A percentile compares a stretch with the other conserved stretches of the same genome.
Evolutionary conservation across 257 asterid genomes (phyloP).

Genomic region (Paraleonurus japonicus): DNA sequence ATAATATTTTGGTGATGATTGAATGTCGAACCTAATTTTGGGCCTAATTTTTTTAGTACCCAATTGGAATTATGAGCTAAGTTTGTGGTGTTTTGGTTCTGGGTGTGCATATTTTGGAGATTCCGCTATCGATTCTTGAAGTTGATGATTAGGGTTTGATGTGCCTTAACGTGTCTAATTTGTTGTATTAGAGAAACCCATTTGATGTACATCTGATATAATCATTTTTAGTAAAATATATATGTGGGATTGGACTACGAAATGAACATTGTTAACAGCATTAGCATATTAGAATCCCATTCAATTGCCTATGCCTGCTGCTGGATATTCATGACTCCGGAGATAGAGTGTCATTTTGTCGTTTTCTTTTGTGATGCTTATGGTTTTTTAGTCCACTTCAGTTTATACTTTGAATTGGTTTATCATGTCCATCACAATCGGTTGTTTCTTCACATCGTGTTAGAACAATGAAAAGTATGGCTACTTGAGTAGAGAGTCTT

Average conservation of each 20-base stretch:
- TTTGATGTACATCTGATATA: constrained; percentile 5
- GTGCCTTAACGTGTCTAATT: constrained; percentile 15
- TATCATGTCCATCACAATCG: not conserved
- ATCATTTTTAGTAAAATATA: not conserved
- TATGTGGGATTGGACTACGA: not conserved
- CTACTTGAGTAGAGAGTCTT: not conserved
- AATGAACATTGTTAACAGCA: not conserved
- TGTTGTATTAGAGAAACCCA: not conserved
- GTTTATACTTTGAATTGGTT: not conserved
- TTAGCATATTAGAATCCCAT: not conserved
- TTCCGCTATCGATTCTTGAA: constrained; percentile 10
- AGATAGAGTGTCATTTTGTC: not conserved
- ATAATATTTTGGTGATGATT: constrained; percentile 17
- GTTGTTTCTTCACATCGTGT: not conserved
- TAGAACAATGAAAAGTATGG: not conserved
- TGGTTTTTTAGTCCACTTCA: not conserved
- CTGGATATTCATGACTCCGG: not conserved
- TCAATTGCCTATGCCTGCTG: not conserved
- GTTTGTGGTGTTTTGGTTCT: constrained; percentile 19
- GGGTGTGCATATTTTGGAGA: not conserved
- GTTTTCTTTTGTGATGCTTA: not conserved
- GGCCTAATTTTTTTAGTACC: constrained; percentile 12
- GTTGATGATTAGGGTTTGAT: constrained; percentile 26
- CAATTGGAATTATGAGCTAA: constrained; percentile 26
- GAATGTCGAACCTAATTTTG: constrained; percentile 1